Conservation (phyloP, 2,329 filamentous ascomycete genomes). For the Fusarium nygamai region DNA sequence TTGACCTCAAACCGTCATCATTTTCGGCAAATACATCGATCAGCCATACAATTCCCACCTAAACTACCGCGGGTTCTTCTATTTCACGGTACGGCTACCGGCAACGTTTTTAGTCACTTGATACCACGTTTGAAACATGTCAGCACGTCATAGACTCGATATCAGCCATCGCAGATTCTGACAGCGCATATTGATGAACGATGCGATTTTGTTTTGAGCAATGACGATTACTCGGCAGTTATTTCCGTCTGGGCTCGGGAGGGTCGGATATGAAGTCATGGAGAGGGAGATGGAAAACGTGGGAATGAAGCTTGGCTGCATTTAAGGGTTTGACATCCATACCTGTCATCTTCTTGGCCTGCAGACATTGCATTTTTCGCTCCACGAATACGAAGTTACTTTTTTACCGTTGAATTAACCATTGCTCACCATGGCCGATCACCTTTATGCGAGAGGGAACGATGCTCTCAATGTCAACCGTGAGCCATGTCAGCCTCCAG, state of each 20-base stretch:
- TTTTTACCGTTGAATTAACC: neutral
- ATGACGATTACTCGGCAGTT: slow-evolving; percentile 25
- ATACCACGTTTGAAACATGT: neutral
- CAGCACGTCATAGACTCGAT: slow-evolving; percentile 19
- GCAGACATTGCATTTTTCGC: neutral
- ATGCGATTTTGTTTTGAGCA: neutral
- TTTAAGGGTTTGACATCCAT: neutral
- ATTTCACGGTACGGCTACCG: slow-evolving; percentile 1
- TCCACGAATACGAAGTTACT: neutral
- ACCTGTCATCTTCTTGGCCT: neutral
- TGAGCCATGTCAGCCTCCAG: neutral
- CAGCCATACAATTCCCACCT: neutral
- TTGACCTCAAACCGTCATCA: neutral
- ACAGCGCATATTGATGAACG: neutral
- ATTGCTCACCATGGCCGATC: neutral
- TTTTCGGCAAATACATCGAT: neutral
- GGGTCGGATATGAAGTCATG: slow-evolving; percentile 14
- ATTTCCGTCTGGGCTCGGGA: neutral
- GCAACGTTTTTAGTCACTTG: neutral
- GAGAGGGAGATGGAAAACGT: neutral
- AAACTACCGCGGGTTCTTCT: neutral
- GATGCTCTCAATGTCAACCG: slow-evolving; percentile 19
- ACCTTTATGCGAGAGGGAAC: neutral
- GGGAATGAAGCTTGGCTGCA: neutral
- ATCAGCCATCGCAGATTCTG: neutral